These are phyloP conservation scores for Rhizophagus prolifer DNA, from an alignment of 192 early-diverging fungal species.

Conservation along the genomic window DNA sequence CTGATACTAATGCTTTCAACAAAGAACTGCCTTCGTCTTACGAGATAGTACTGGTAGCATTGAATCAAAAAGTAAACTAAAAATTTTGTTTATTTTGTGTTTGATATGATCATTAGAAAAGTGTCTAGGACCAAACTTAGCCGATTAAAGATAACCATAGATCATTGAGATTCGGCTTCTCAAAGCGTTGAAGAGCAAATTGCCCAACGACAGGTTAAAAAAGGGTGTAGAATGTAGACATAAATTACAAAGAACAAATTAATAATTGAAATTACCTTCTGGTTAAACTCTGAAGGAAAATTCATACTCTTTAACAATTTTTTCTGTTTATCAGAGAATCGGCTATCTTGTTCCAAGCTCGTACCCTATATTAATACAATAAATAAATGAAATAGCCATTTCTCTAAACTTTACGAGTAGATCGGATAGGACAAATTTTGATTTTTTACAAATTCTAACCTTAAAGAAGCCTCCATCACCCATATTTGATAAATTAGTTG, in stretches of 20 bases:
- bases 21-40: conserved; percentile 11
- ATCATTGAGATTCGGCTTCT: conserved; percentile 10
- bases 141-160: conserved; percentile 4
- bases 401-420: not conserved
- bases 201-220: conserved; percentile 10
- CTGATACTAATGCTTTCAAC: not conserved
- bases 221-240: conserved; percentile 13
- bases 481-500: conserved; percentile 1
- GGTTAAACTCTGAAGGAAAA: conserved; percentile 75
- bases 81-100: conserved; percentile 3
- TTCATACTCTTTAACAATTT: conserved; percentile 76
- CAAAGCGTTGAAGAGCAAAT: conserved; percentile 8
- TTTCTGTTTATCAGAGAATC: conserved; percentile 81
- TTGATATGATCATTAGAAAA: conserved; percentile 15
- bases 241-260: conserved; percentile 8
- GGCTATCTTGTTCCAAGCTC: conserved; percentile 73
- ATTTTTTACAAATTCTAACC: not conserved
- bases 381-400: not conserved
- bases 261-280: conserved; percentile 57
- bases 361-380: conserved; percentile 53
- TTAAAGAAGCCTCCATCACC: conserved; percentile 7
- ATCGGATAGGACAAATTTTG: not conserved
- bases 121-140: not conserved
- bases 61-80: conserved; percentile 18
- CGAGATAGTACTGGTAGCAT: conserved; percentile 7